These are phyloP conservation scores for Macrophomina tecta DNA, from an alignment of 2,329 filamentous ascomycete genomes.

Conservation along the genomic window DNA sequence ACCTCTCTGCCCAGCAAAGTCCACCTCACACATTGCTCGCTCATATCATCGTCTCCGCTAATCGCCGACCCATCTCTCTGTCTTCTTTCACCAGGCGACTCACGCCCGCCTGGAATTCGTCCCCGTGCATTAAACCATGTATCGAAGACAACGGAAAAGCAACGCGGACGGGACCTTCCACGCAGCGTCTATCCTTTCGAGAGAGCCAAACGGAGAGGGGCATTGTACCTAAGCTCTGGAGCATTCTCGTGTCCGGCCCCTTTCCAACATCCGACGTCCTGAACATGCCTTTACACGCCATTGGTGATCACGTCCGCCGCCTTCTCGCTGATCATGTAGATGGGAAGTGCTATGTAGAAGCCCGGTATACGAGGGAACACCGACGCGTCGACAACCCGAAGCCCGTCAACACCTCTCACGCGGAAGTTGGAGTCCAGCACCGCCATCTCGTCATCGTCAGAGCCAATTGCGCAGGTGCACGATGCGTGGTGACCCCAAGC, in stretches of 20 bases:
- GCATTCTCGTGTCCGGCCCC: too few species aligned
- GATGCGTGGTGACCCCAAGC: conserved; percentile 61
- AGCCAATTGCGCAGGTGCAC: conserved; percentile 62
- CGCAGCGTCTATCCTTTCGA: too few species aligned
- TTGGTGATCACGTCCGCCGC: conserved; percentile 56
- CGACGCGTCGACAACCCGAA: conserved; percentile 68
- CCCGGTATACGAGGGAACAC: conserved; percentile 64
- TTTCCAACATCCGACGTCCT: neutral
- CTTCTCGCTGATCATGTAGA: conserved; percentile 66
- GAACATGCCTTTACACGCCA: neutral
- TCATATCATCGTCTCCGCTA: too few species aligned
- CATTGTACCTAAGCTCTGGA: too few species aligned
- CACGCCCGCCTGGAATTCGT: too few species aligned
- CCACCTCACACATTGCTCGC: too few species aligned
- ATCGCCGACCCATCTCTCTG: too few species aligned
- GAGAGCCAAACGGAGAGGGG: too few species aligned
- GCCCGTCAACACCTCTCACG: conserved; percentile 60
- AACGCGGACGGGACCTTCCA: too few species aligned
- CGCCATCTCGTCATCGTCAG: conserved; percentile 58
- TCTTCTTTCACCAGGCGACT: too few species aligned
- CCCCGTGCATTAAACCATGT: too few species aligned
- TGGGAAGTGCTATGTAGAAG: conserved; percentile 58
- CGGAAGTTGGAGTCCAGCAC: conserved; percentile 64
- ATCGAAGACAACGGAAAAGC: too few species aligned
- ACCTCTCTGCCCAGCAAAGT: neutral